phyloP scores from a whole-genome alignment of 345 rosid genomes.

The Boechera divaricarpa region DNA sequence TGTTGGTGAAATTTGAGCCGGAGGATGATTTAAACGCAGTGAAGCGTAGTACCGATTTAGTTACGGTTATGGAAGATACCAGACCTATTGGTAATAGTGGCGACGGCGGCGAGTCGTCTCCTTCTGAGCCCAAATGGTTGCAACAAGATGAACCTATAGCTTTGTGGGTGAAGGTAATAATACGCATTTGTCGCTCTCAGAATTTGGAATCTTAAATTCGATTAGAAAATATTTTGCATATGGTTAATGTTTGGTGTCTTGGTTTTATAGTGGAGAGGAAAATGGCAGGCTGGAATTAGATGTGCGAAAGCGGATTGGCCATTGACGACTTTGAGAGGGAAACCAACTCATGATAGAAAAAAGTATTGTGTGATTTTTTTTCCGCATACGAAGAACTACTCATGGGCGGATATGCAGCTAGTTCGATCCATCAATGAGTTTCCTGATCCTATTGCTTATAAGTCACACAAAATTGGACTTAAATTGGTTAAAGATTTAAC shows the following conservation, averaged over 20 bases:
- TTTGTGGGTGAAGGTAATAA: constrained; percentile 94
- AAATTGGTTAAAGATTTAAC: constrained; percentile 87
- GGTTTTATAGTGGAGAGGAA: constrained; percentile 90
- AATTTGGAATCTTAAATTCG: background rate
- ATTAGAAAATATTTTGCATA: background rate
- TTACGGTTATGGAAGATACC: constrained; percentile 57
- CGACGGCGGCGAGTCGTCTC: constrained; percentile 58
- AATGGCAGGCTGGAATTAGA: constrained; percentile 96
- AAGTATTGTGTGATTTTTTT: constrained; percentile 89
- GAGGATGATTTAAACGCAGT: constrained; percentile 56
- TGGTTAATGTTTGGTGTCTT: constrained; percentile 34
- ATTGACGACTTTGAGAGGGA: constrained; percentile 86
- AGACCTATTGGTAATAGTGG: constrained; percentile 54
- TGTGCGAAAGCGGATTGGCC: constrained; percentile 98
- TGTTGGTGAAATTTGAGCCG: constrained; percentile 51
- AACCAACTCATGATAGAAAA: constrained; percentile 94
- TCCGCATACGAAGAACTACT: constrained; percentile 93
- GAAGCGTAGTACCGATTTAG: constrained; percentile 38
- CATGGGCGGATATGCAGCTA: constrained; percentile 97
- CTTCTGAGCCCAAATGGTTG: constrained; percentile 79
- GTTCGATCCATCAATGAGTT: constrained; percentile 74
- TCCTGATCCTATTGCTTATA: constrained; percentile 90
- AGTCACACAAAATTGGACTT: constrained; percentile 73
- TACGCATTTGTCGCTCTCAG: background rate
- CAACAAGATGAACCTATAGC: constrained; percentile 84